Conservation (phyloP, 2,329 filamentous ascomycete species). For the Paecilomyces fulvus region DNA sequence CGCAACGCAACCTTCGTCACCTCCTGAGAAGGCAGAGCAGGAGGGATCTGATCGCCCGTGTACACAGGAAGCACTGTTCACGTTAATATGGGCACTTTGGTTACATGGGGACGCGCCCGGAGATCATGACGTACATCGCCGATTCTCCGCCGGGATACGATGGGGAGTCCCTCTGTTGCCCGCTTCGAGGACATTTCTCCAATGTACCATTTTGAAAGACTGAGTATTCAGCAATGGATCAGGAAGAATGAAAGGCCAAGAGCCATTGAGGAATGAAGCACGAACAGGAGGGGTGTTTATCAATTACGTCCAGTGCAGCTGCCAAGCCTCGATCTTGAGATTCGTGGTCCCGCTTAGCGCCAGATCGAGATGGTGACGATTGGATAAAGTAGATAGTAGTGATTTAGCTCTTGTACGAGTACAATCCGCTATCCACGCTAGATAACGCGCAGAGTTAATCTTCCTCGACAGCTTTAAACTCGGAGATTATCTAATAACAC, state of each 20-base stretch:
- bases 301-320: not conserved
- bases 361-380: not conserved
- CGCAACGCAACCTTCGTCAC: constrained; percentile 87
- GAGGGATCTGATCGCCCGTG: constrained; percentile 35
- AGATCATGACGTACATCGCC: constrained; percentile 30
- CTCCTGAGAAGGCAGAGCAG: constrained; percentile 64
- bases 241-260: not conserved
- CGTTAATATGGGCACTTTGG: not conserved
- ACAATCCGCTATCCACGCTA: not conserved
- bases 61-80: constrained; percentile 36
- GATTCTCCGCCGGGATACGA: constrained; percentile 28
- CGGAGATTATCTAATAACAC: too few species aligned
- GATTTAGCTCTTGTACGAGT: not conserved
- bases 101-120: not conserved
- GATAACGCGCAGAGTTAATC: not conserved
- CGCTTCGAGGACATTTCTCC: constrained; percentile 25
- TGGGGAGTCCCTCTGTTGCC: constrained; percentile 19
- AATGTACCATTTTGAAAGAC: constrained; percentile 26
- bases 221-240: constrained; percentile 14
- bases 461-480: too few species aligned
- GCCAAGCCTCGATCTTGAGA: not conserved
- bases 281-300: not conserved
- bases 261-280: constrained; percentile 3
- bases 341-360: not conserved
- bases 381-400: not conserved